Percentiles rank a stretch among this genome's conserved stretches.
phyloP scores from a whole-genome alignment of 2,329 filamentous ascomycete genomes.

The Hypoxylon sp. region DNA sequence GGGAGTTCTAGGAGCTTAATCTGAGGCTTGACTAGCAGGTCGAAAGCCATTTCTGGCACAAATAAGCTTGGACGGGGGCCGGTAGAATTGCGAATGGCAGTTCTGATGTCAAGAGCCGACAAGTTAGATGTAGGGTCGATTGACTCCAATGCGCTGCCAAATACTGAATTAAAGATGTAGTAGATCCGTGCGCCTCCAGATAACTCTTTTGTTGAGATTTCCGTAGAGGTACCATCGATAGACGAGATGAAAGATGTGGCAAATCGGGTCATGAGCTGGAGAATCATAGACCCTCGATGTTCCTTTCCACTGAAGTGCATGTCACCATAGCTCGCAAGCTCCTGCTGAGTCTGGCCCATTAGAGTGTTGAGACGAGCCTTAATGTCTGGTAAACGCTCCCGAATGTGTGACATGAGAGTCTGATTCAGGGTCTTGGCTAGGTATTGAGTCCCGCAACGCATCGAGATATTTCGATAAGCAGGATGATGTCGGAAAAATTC shows the following conservation, averaged over 20 bases:
- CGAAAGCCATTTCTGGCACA: constrained; percentile 97
- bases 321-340: constrained; percentile 96
- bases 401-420: constrained; percentile 96
- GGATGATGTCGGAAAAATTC: constrained; percentile 99
- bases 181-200: constrained; percentile 96
- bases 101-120: constrained; percentile 93
- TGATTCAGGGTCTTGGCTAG: constrained; percentile 95
- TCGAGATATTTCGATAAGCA: constrained; percentile 96
- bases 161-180: constrained; percentile 99
- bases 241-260: constrained; percentile 98
- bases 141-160: constrained; percentile 94
- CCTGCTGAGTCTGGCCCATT: constrained; percentile 99
- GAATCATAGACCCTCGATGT: constrained; percentile 92
- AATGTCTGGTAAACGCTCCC: constrained; percentile 95
- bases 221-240: constrained; percentile 97
- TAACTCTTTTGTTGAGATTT: constrained; percentile 98
- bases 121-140: constrained; percentile 97
- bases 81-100: constrained; percentile 97
- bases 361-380: constrained; percentile 97
- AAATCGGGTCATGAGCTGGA: constrained; percentile 98
- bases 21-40: constrained; percentile 96
- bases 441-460: constrained; percentile 92
- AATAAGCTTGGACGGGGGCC: constrained; percentile 96
- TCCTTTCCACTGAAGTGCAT: constrained; percentile 98
- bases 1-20: constrained; percentile 97